Conservation (phyloP, 257 asterid genomes). For the Fraxinus anomala region DNA sequence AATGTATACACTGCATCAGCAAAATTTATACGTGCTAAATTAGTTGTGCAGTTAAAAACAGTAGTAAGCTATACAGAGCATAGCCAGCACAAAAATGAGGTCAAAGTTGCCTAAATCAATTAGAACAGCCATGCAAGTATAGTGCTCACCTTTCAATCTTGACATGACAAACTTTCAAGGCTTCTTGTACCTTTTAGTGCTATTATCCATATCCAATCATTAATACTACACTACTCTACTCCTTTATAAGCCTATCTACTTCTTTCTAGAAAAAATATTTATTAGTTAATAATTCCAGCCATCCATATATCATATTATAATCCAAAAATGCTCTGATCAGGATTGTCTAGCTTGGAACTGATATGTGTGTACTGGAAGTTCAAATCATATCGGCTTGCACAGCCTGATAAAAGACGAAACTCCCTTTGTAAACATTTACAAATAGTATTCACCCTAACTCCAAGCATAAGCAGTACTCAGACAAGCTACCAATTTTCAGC, state of each 20-base stretch:
- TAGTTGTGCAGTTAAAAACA: slow-evolving; percentile 8
- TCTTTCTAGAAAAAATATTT: background rate
- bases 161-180: background rate
- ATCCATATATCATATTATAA: background rate
- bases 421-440: background rate
- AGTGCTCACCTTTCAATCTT: background rate
- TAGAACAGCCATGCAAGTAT: background rate
- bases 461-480: background rate
- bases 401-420: background rate
- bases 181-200: background rate
- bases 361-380: background rate
- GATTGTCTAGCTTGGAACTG: background rate
- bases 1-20: slow-evolving; percentile 63
- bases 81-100: background rate
- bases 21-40: slow-evolving; percentile 19
- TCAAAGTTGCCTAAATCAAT: slow-evolving; percentile 2
- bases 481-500: background rate
- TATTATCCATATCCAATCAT: slow-evolving; percentile 2
- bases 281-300: background rate
- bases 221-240: background rate
- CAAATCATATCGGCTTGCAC: background rate
- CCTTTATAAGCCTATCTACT: background rate
- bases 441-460: background rate
- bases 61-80: slow-evolving; percentile 2
- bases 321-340: background rate